Percentiles rank a stretch among this genome's conserved stretches.
Conservation (phyloP, 495 filamentous ascomycete species). For the Xylaria acuta region DNA sequence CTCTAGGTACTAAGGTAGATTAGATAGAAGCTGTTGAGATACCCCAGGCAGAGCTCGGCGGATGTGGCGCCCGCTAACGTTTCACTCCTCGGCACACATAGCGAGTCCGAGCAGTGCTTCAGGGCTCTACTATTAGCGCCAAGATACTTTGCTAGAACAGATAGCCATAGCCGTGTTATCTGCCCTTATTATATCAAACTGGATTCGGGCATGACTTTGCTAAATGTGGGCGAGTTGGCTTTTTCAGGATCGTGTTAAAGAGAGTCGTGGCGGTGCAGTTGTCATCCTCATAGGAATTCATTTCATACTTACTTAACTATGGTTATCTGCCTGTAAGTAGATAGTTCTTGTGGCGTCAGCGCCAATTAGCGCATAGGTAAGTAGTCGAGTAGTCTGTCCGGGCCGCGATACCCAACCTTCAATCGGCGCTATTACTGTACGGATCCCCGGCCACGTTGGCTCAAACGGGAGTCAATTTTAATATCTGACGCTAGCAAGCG, state of each 20-base stretch:
- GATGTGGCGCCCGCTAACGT: constrained; percentile 12
- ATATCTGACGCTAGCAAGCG: background rate
- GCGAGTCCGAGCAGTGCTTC: too few species aligned
- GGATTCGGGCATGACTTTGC: background rate
- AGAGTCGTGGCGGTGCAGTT: background rate
- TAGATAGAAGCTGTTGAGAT: constrained; percentile 1
- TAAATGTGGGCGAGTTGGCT: background rate
- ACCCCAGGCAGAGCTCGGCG: background rate
- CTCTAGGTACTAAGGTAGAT: background rate
- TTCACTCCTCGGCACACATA: constrained; percentile 2
- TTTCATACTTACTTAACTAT: background rate
- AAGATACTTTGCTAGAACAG: background rate
- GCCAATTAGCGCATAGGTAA: background rate
- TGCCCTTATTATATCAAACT: background rate
- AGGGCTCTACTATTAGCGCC: background rate
- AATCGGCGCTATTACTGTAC: background rate
- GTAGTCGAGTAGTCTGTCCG: background rate
- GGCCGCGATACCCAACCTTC: background rate
- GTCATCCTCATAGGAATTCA: background rate
- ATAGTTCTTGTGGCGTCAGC: background rate
- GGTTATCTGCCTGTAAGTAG: too few species aligned
- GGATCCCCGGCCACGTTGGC: background rate
- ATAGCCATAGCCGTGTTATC: background rate
- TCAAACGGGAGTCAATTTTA: background rate
- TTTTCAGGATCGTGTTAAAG: background rate